Evolutionary conservation across 1,139 yeast genomes (phyloP), one percentile per base, ranked within the genome.

Genomic region (Lodderomyces oxycetoniae): DNA sequence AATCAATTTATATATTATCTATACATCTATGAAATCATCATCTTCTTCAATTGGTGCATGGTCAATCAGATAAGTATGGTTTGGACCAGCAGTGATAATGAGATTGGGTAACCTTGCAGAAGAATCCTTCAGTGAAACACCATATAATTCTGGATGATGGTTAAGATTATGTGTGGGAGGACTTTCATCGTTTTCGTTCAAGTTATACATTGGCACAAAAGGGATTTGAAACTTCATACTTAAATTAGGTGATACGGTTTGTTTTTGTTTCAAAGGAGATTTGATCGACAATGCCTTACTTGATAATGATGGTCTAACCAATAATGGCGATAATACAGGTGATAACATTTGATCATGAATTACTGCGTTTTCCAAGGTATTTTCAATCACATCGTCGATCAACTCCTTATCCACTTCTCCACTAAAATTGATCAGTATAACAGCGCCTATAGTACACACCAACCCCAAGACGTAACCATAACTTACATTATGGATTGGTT

Each of bases 321-420:
- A 38, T 28, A 66, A 53, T 2, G 79, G 79, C 3, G 75, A 61
- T 28, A 74, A 53, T 0, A 71, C 46, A 0, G 77, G 77, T 4
- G 75, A 63, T 30, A 74, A 51, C 11, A 59, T 49, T 38, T 67
- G 76, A 45, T 73, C 76, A 25, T 59, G 52, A 26, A 52, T 49
- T 5, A 74, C 68, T 3, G 77, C 77, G 31, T 64, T 71, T 35
- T 64, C 74, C 10, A 74, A 50, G 0, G 76, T 69, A 7, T 59
- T 67, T 29, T 71, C 77, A 11, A 74, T 69, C 4, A 72, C 71
- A 17, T 60, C 65, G 32, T 67, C 67, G n/a, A 71, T 63, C 9
- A 61, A 55, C 27, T 71, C 75, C 34, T 66, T 61, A 41, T 71
- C 75, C 1, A 68, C 55, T 4, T 58, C 50, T n/a, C 66, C 45